Conservation (phyloP, 1,284 basidiomycete species). For the Ceratobasidium sp. region DNA sequence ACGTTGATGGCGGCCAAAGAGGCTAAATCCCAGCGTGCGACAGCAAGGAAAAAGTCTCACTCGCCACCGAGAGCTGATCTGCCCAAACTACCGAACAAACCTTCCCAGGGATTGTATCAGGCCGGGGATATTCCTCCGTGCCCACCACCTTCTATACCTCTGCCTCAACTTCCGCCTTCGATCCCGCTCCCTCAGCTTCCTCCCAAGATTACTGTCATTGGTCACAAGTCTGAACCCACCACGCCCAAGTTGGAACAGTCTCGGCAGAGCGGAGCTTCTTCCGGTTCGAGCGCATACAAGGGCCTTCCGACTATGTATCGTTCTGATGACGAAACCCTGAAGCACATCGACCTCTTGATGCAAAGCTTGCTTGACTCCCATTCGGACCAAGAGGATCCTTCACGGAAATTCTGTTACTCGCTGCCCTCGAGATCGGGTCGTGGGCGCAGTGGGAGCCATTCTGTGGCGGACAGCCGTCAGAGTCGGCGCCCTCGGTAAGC, state of each 20-base stretch:
- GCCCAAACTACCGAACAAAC: background rate
- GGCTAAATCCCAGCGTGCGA: background rate
- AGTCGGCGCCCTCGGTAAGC: background rate
- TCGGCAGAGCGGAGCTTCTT: background rate
- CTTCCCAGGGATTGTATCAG: slow-evolving; percentile 7
- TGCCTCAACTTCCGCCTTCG: slow-evolving; percentile 11
- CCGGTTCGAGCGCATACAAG: background rate
- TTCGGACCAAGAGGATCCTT: background rate
- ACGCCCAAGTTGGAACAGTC: background rate
- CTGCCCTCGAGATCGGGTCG: background rate
- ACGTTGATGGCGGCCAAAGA: slow-evolving; percentile 20
- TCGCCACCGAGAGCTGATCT: background rate
- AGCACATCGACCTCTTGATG: slow-evolving; percentile 14
- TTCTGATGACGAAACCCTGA: background rate
- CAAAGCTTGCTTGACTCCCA: background rate
- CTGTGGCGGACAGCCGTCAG: background rate
- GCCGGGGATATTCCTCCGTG: slow-evolving; percentile 11
- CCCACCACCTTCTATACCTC: slow-evolving; percentile 24
- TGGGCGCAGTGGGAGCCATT: background rate
- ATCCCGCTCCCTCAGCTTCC: background rate
- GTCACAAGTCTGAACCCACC: background rate
- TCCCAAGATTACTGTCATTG: no score
- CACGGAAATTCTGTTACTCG: background rate
- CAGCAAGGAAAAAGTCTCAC: background rate
- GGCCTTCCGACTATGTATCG: slow-evolving; percentile 25